Evolutionary conservation across 2,329 filamentous ascomycete genomes (phyloP), one percentile per base, ranked within the genome.

Genomic region (Phyllachora maydis): DNA sequence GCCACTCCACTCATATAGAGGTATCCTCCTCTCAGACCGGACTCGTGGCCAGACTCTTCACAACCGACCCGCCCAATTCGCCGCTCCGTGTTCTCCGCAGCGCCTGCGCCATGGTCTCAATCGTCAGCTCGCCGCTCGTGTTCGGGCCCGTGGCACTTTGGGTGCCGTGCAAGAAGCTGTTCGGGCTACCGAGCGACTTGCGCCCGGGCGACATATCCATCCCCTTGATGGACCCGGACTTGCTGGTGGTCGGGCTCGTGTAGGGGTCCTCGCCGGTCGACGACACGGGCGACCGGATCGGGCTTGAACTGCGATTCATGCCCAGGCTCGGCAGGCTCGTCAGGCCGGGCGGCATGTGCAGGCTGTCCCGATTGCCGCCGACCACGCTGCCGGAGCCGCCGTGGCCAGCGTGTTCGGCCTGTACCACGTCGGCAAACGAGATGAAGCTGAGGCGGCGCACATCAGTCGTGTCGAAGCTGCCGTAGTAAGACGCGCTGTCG

Each of bases 401-500:
- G 16, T 56, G 52, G 28, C 69, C 63, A 15, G 65, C 66, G 37
- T 85, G 77, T 43, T 88, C 78, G 16, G 73, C 65, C 42, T 91
- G 81, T 19, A 95, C 81, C 7, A 95, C 81, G 39, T 95, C 85
- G 30, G 85, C 83, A 47, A 95, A 95, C 6, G 82, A 92, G 42
- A 95, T 91, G 51, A 95, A 95, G 44, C 77, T 88, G 31, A 95
- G 52, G 12, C 85, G 69, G 21, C 79, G 71, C 11, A 90, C 65
- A 38, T 92, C 83, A 22, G 66, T 60, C 18, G 61, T 64, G 38
- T 92, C 82, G 30, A 85, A 54, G 21, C 72, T 68, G 16, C 73
- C 78, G 43, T 85, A 85, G 41, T 69, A 79, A 28, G 73, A 77
- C 2, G 66, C 67, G 14, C 58, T 57, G 33, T 85, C 76, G 16